A percentile compares a stretch with the other conserved stretches of the same genome.
Evolutionary conservation across 495 filamentous ascomycete species (phyloP).

Genomic region (Extremus antarcticus): DNA sequence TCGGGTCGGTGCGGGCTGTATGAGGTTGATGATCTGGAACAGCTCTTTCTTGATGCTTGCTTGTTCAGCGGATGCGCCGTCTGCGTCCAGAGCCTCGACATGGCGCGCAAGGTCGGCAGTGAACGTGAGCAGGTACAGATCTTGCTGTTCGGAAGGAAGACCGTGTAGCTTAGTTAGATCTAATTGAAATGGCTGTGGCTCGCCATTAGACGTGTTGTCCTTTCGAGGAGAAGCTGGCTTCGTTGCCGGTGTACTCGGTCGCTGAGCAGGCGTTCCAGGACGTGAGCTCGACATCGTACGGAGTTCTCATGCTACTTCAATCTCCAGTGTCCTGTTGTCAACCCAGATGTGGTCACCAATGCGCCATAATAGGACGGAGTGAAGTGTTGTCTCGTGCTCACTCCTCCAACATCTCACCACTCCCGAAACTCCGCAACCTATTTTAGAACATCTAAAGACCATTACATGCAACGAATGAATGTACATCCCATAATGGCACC

Average conservation of each 20-base stretch:
- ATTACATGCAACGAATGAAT: not conserved
- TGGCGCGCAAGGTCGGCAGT: conserved; percentile 72
- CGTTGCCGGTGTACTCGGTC: conserved; percentile 27
- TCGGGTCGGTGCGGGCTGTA: conserved; percentile 72
- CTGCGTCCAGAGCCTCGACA: conserved; percentile 58
- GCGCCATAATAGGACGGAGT: too few species aligned
- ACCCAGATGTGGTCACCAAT: too few species aligned
- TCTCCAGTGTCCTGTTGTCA: not conserved
- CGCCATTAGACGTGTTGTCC: not conserved
- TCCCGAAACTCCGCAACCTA: too few species aligned
- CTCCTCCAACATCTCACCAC: too few species aligned
- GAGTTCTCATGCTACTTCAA: not conserved
- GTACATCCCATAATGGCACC: conserved; percentile 10
- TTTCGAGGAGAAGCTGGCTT: not conserved
- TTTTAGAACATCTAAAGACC: not conserved
- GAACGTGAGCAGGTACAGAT: conserved; percentile 84
- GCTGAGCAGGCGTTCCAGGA: not conserved
- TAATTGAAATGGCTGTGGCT: conserved; percentile 40
- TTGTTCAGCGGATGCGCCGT: conserved; percentile 78
- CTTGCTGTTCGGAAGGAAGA: conserved; percentile 89
- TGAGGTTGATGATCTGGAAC: conserved; percentile 79
- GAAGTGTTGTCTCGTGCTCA: too few species aligned
- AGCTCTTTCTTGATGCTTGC: conserved; percentile 81
- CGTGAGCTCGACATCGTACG: not conserved
- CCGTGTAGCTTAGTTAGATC: conserved; percentile 80